Conservation (phyloP, 306 rosid species). For the Clitoria ternatea region DNA sequence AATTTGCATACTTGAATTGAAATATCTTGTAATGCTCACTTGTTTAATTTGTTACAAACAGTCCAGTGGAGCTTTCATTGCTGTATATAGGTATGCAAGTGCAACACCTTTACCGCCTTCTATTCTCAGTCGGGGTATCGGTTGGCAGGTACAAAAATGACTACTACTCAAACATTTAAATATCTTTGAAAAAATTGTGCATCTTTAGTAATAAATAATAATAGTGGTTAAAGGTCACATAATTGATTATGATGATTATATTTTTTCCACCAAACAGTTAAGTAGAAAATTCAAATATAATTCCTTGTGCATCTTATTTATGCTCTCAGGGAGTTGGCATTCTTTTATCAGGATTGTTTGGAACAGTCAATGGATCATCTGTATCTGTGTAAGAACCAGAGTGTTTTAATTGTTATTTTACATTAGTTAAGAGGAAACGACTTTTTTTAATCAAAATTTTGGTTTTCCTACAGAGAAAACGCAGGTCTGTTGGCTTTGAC, state of each 20-base stretch:
- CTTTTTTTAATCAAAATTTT: constrained; percentile 26
- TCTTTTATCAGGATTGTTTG: constrained; percentile 83
- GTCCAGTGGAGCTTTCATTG: constrained; percentile 92
- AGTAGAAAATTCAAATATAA: constrained; percentile 11
- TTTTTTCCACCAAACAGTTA: not conserved
- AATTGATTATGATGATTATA: not conserved
- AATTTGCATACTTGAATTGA: not conserved
- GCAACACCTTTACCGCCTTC: constrained; percentile 91
- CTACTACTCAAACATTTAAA: not conserved
- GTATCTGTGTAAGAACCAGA: constrained; percentile 80
- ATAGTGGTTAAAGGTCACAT: not conserved
- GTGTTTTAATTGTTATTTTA: constrained; percentile 14
- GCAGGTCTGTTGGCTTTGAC: constrained; percentile 97
- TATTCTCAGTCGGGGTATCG: constrained; percentile 89
- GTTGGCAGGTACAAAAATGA: constrained; percentile 80
- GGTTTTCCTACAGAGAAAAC: constrained; percentile 60
- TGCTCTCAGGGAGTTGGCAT: constrained; percentile 82
- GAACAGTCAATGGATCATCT: constrained; percentile 88
- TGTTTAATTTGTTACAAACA: constrained; percentile 31
- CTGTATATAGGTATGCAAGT: constrained; percentile 84
- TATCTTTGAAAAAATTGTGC: not conserved
- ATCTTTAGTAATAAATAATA: constrained; percentile 2
- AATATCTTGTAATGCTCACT: not conserved
- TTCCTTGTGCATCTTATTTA: constrained; percentile 22
- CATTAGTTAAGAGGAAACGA: not conserved